Evolutionary conservation across 257 asterid genomes (phyloP).

Genomic region (Solanum virginianum): DNA sequence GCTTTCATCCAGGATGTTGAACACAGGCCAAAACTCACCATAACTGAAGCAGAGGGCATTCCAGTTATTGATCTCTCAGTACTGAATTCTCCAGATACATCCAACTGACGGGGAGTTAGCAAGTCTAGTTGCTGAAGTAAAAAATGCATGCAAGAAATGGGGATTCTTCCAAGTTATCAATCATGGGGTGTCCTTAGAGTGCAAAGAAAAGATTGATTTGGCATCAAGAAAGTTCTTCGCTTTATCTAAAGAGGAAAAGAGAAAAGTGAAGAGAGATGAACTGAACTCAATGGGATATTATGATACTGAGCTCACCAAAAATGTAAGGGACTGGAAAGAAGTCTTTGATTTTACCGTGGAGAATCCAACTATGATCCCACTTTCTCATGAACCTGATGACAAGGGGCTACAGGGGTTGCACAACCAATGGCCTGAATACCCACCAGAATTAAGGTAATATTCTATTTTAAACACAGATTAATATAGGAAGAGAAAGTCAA

Average conservation of each 20-base stretch:
- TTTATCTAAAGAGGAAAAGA: conserved; percentile 45
- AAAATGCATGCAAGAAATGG: conserved; percentile 50
- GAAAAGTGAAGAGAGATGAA: conserved; percentile 33
- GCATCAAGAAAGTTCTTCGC: conserved; percentile 43
- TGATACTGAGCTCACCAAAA: conserved; percentile 60
- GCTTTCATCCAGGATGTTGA: conserved; percentile 52
- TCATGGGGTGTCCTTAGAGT: conserved; percentile 49
- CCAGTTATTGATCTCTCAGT: conserved; percentile 53
- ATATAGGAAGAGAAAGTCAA: background rate
- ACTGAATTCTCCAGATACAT: conserved; percentile 1
- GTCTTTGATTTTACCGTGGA: conserved; percentile 47
- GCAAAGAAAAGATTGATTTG: conserved; percentile 28
- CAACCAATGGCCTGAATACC: conserved; percentile 45
- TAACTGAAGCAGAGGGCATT: conserved; percentile 36
- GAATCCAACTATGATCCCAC: conserved; percentile 33
- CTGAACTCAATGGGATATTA: conserved; percentile 41
- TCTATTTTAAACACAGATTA: background rate
- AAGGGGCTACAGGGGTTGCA: conserved; percentile 20
- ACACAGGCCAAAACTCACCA: conserved; percentile 45
- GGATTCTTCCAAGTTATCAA: conserved; percentile 75
- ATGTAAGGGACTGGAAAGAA: conserved; percentile 71
- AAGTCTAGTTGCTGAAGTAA: conserved; percentile 28
- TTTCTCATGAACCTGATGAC: conserved; percentile 36
- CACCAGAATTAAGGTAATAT: conserved; percentile 34
- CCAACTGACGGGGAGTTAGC: conserved; percentile 3